Evolutionary conservation across 2,329 filamentous ascomycete species (phyloP).

Genomic region (Colletotrichum tanaceti): DNA sequence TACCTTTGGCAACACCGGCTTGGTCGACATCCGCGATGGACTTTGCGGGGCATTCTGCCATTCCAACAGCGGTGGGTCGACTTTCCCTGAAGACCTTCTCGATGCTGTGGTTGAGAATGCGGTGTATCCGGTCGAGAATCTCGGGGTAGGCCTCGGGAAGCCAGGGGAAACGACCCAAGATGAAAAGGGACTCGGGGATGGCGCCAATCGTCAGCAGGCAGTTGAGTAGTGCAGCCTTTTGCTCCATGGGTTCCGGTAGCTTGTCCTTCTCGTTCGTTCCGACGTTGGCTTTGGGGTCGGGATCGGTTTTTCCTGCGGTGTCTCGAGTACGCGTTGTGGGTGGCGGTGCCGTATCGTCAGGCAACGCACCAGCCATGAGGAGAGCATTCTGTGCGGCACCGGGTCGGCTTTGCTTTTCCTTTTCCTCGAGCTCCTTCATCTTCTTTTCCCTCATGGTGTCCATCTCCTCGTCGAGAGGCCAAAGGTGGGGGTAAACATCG

Average conservation of each 20-base stretch:
- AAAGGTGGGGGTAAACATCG: conserved; percentile 92
- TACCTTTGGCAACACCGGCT: conserved; percentile 74
- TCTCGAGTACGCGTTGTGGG: conserved; percentile 62
- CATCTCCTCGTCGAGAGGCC: conserved; percentile 88
- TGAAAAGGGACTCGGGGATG: conserved; percentile 90
- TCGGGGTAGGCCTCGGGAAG: conserved; percentile 87
- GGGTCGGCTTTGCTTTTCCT: conserved; percentile 76
- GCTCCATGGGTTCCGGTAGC: conserved; percentile 80
- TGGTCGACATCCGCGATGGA: conserved; percentile 68
- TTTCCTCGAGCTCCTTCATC: conserved; percentile 80
- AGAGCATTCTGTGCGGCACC: conserved; percentile 85
- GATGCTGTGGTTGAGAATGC: conserved; percentile 84
- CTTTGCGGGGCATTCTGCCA: conserved; percentile 56
- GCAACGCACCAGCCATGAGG: conserved; percentile 84
- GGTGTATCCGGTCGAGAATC: conserved; percentile 82
- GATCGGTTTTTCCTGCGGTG: conserved; percentile 61
- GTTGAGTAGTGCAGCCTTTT: conserved; percentile 86
- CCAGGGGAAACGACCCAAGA: conserved; percentile 93
- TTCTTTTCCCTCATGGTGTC: conserved; percentile 75
- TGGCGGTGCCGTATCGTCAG: conserved; percentile 77
- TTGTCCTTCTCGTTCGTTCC: conserved; percentile 61
- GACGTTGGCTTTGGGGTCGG: conserved; percentile 63
- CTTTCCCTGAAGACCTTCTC: conserved; percentile 74
- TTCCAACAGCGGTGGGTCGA: conserved; percentile 49
- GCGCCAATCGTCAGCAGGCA: conserved; percentile 92